A percentile compares a stretch with the other conserved stretches of the same genome.
These are phyloP conservation scores for Colletotrichum sp. DNA, from an alignment of 2,329 filamentous ascomycete genomes.

Conservation along the genomic window DNA sequence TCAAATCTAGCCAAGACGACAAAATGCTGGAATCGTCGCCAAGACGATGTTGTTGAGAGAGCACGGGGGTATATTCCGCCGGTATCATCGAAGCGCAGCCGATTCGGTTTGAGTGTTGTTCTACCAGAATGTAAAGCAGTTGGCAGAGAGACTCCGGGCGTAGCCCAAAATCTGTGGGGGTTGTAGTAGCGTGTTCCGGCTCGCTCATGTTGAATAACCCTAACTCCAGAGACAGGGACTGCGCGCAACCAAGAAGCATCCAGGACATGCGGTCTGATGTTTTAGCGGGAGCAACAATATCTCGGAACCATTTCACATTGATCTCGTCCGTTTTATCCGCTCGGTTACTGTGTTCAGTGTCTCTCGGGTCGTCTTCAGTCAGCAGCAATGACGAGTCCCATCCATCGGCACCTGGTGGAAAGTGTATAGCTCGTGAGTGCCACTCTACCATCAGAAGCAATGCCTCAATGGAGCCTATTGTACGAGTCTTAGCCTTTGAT, in stretches of 20 bases:
- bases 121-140: not conserved
- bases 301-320: slow-evolving; percentile 46
- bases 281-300: slow-evolving; percentile 58
- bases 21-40: slow-evolving; percentile 40
- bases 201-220: slow-evolving; percentile 45
- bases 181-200: not conserved
- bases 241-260: slow-evolving; percentile 60
- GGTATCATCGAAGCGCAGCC: not conserved
- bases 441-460: slow-evolving; percentile 60
- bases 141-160: not conserved
- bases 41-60: not conserved
- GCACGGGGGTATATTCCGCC: not conserved
- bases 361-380: slow-evolving; percentile 38
- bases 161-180: not conserved
- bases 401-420: slow-evolving; percentile 56
- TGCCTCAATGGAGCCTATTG: slow-evolving; percentile 57
- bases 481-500: slow-evolving; percentile 51
- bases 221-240: slow-evolving; percentile 57
- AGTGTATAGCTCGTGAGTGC: slow-evolving; percentile 59
- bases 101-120: not conserved
- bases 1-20: slow-evolving; percentile 54
- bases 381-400: slow-evolving; percentile 60
- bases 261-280: slow-evolving; percentile 64
- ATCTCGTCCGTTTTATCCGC: not conserved
- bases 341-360: slow-evolving; percentile 5